Evolutionary conservation across 75 land plant species (phyloP).

Genomic region (Pseudotsuga menziesii): DNA sequence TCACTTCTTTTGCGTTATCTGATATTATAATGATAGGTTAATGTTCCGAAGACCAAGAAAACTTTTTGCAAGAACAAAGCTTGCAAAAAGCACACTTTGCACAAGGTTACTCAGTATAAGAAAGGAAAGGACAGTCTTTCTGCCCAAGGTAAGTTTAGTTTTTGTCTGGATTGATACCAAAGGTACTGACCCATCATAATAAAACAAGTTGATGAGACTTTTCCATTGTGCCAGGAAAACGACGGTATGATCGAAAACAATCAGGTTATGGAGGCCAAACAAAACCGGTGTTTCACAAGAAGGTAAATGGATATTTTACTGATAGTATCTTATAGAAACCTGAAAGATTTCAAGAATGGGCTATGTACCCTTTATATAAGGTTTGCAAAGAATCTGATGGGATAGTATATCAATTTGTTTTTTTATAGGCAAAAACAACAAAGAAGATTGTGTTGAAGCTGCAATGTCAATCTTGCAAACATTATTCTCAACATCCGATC

Average conservation of each 20-base stretch:
- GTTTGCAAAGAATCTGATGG: too few species aligned
- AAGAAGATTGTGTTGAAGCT: conserved; percentile 63
- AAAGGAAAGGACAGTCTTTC: conserved; percentile 57
- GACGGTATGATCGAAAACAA: conserved; percentile 74
- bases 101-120: conserved; percentile 64
- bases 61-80: conserved; percentile 52
- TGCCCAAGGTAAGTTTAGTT: conserved; percentile 19
- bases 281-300: conserved; percentile 79
- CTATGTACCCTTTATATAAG: too few species aligned
- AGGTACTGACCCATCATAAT: too few species aligned
- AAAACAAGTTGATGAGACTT: too few species aligned
- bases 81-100: conserved; percentile 57
- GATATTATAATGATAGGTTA: conserved; percentile 24
- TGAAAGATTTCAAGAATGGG: too few species aligned
- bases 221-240: conserved; percentile 31
- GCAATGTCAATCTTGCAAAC: conserved; percentile 64
- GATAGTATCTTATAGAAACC: too few species aligned
- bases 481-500: conserved; percentile 48
- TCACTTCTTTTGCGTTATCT: too few species aligned
- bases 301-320: conserved; percentile 22
- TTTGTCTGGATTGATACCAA: too few species aligned
- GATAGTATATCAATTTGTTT: too few species aligned
- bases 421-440: conserved; percentile 51
- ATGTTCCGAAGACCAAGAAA: conserved; percentile 62
- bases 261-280: conserved; percentile 84